Percentiles rank a stretch among this genome's conserved stretches.
These are phyloP conservation scores for Miscanthus lutarioriparius DNA, from an alignment of 176 grass and related monocot species.

Conservation along the genomic window DNA sequence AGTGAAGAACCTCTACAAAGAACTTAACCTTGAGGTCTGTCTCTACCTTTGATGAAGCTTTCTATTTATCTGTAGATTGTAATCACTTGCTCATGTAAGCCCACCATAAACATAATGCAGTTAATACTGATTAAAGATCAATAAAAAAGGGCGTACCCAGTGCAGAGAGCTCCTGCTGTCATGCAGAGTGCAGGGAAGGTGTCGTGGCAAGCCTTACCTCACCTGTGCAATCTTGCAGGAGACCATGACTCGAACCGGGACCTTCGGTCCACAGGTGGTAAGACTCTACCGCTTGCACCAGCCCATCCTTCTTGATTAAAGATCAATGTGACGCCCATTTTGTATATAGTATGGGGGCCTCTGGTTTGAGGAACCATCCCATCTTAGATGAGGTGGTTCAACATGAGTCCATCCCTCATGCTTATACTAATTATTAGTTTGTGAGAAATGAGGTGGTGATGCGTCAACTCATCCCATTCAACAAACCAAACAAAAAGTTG, in stretches of 20 bases:
- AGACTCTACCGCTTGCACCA: no score
- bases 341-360: background rate
- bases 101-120: background rate
- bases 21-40: constrained; percentile 88
- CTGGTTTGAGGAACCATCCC: background rate
- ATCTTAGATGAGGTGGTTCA: background rate
- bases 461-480: background rate
- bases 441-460: background rate
- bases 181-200: no score
- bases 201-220: no score
- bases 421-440: background rate
- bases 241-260: no score
- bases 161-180: no score
- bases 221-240: no score
- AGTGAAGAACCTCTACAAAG: constrained; percentile 85
- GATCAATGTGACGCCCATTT: background rate
- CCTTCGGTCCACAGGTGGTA: no score
- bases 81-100: background rate
- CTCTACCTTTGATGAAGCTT: constrained; percentile 30
- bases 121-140: background rate
- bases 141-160: no score
- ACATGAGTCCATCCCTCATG: background rate
- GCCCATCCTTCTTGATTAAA: no score
- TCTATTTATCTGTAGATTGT: constrained; percentile 11
- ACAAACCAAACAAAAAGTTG: background rate